Percentiles rank a stretch among this genome's conserved stretches.
Evolutionary conservation across 306 rosid species (phyloP).

Genomic region (Gastrolobium villosum): DNA sequence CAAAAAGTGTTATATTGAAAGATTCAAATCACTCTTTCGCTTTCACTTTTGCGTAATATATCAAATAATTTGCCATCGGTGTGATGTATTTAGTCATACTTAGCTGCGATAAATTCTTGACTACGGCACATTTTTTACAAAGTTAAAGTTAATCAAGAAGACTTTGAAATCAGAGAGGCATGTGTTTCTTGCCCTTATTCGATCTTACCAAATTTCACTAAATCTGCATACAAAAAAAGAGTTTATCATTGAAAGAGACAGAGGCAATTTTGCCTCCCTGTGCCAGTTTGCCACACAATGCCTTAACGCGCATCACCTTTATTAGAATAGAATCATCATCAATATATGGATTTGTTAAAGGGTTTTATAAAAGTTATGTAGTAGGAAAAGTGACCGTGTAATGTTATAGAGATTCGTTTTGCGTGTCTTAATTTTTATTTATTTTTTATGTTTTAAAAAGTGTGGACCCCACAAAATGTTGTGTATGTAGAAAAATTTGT

Average conservation of each 20-base stretch:
- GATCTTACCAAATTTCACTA: neutral
- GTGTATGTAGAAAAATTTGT: no score
- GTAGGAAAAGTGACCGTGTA: no score
- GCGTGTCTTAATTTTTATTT: no score
- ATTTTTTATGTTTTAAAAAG: no score
- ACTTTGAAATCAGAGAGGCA: constrained; percentile 39
- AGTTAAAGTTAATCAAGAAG: constrained; percentile 22
- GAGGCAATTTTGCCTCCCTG: constrained; percentile 2
- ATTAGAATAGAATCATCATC: neutral
- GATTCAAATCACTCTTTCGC: neutral
- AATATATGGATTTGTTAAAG: neutral
- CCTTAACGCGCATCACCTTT: neutral
- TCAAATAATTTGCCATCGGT: neutral
- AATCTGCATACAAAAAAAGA: constrained; percentile 7
- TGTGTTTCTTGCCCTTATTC: constrained; percentile 26
- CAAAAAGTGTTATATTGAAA: neutral
- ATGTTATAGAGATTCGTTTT: no score
- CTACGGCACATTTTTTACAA: neutral
- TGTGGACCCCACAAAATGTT: no score
- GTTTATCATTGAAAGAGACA: constrained; percentile 21
- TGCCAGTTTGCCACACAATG: neutral
- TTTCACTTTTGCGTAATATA: constrained; percentile 1
- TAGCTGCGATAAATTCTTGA: constrained; percentile 44
- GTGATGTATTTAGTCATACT: constrained; percentile 38
- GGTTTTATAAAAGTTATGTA: no score